Evolutionary conservation across 2,329 filamentous ascomycete genomes (phyloP), one percentile per base, ranked within the genome.

Genomic region (Cladophialophora psammophila): DNA sequence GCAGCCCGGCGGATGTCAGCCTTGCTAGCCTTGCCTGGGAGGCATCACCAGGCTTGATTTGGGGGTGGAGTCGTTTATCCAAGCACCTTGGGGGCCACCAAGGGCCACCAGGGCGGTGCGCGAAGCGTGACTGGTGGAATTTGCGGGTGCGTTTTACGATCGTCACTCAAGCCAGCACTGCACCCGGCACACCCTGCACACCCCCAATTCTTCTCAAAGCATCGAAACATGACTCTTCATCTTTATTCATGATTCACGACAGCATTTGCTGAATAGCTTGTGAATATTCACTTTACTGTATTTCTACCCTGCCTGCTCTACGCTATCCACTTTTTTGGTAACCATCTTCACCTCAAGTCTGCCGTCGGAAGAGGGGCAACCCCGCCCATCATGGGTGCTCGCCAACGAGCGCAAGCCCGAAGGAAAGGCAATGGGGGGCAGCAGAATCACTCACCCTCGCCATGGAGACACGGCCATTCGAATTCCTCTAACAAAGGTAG

Each of bases 381-480:
- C 38, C 64, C 60, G 42, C 61, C 59, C 69, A 45, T 26, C n/a
- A 73, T 73, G 71, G 71, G 71, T 36, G 67, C 68, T 31, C 67
- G 69, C 59, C 68, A 72, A 42, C 67, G 71, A 55, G 71, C 68
- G 52, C 65, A 68, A 63, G 50, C 56, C 32, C 65, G 69, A 55
- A 72, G 70, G 64, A 69, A 67, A 60, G 45, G 58, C 32, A 69
- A 65, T 35, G 68, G 66, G 15, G 63, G 61, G 31, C 56, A 64
- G 36, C 67, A 66, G 45, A 64, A 56, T 48, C 34, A 52, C 45
- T 61, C 59, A 18, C 34, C 45, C 3, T 63, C 64, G 15, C 60
- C 68, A 20, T 66, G 58, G 67, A 63, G 66, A 12, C 64, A 71
- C 32, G 67, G 62, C 34, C 63, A 70, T 52, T 50, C 64, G 8